phyloP scores from a whole-genome alignment of 495 filamentous ascomycete genomes.

The Talaromyces borbonicus region DNA sequence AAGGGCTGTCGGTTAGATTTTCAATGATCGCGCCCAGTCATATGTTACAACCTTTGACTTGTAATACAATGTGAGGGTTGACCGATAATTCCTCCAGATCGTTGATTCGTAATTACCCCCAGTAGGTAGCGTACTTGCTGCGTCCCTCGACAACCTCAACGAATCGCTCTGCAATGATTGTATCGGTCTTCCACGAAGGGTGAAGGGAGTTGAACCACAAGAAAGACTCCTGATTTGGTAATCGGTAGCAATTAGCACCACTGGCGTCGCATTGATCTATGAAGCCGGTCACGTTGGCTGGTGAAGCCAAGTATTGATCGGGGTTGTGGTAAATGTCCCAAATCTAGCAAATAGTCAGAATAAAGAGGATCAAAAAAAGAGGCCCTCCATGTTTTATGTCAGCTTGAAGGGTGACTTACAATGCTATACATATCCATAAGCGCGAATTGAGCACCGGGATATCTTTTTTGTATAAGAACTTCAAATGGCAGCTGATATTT shows the following conservation, averaged over 20 bases:
- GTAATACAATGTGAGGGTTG: too few species aligned
- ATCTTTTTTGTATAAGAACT: conserved; percentile 38
- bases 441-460: conserved; percentile 50
- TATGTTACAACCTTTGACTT: background rate
- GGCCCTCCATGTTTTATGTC: too few species aligned
- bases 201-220: conserved; percentile 58
- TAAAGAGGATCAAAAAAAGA: too few species aligned
- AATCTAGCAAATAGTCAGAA: conserved; percentile 23
- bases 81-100: too few species aligned
- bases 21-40: too few species aligned
- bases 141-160: conserved; percentile 47
- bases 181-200: conserved; percentile 47
- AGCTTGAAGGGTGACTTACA: conserved; percentile 22
- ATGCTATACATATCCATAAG: conserved; percentile 56
- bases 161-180: conserved; percentile 50
- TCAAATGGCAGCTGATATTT: conserved; percentile 51
- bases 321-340: conserved; percentile 54
- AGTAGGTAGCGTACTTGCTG: conserved; percentile 49
- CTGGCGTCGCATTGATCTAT: conserved; percentile 41
- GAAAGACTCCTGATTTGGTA: conserved; percentile 29
- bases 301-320: conserved; percentile 42
- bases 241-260: conserved; percentile 20
- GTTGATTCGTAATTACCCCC: conserved; percentile 5
- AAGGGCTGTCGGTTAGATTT: too few species aligned
- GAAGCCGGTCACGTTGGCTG: conserved; percentile 52